Conservation (phyloP, 2,329 filamentous ascomycete genomes). For the Magnaporthales sp. region DNA sequence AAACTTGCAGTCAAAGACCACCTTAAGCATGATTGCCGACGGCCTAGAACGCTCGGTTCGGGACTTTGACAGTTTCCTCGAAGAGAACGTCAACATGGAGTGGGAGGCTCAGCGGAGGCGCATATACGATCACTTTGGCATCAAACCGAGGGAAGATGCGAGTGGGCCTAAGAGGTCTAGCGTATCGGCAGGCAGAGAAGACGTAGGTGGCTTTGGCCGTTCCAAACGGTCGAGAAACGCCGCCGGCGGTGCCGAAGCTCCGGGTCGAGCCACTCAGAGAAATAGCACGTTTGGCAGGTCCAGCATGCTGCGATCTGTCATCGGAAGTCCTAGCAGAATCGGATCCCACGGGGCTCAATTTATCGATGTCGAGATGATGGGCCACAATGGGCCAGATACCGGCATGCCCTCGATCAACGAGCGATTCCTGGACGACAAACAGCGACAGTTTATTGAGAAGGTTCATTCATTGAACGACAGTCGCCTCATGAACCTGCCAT, state of each 20-base stretch:
- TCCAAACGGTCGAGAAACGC: conserved; percentile 24
- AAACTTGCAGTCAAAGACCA: conserved; percentile 83
- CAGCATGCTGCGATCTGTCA: conserved; percentile 72
- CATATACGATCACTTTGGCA: conserved; percentile 95
- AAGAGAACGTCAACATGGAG: conserved; percentile 90
- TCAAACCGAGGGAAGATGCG: conserved; percentile 52
- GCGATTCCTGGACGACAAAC: conserved; percentile 73
- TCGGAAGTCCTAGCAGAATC: conserved; percentile 67
- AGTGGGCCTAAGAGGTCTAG: conserved; percentile 13
- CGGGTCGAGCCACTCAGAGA: conserved; percentile 22
- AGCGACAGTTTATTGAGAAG: conserved; percentile 70
- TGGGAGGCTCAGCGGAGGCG: conserved; percentile 90
- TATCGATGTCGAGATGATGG: conserved; percentile 56
- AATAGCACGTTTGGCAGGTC: conserved; percentile 57
- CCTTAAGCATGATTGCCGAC: conserved; percentile 83
- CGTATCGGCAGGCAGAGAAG: conserved; percentile 19
- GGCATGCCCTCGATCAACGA: conserved; percentile 55
- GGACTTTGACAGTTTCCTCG: conserved; percentile 89
- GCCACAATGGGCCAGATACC: conserved; percentile 36
- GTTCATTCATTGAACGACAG: conserved; percentile 70
- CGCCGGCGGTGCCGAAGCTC: conserved; percentile 16
- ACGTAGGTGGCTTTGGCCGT: conserved; percentile 50
- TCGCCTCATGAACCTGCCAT: conserved; percentile 56
- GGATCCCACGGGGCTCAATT: conserved; percentile 58
- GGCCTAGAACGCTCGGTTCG: conserved; percentile 81